Base-by-base conservation (phyloP, 768 basidiomycete species). In the Myochromella boudieri region DNA sequence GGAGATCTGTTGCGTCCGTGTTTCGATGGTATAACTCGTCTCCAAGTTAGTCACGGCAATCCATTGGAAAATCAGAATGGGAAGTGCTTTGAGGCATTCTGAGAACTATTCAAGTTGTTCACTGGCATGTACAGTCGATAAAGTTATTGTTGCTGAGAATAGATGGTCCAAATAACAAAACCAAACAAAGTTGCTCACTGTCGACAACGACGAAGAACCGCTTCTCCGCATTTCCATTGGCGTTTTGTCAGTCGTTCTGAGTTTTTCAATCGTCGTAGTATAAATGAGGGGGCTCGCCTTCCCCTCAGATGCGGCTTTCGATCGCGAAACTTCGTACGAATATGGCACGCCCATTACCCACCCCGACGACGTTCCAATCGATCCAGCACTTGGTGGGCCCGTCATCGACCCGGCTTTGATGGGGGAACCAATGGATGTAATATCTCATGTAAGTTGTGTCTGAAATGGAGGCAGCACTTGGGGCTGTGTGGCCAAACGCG, bases 341-440 rank as follows among this genome's bases (percentile, higher is more conserved):
- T 70, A 75, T 57, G 77, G 76, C 56, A 82, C 82, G 11, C 80
- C 82, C 53, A 68, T 69, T 62, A 76, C 72, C 71, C 74, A 70
- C 68, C 67, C 64, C 62, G 76, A 81, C 71, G 76, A 80, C 67
- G 85, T 90, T 65, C 85, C 86, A 55, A 89, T 90, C 73, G 87
- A 91, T 80, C 88, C 88, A 58, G 82, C 80, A 32, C 80, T 89
- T 53, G 76, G 68, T 38, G 75, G 62, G 26, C 64, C 72, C 17
- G 60, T 71, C 52, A 77, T 82, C 54, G 82, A 81, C 70, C 79
- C 80, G 21, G 69, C 70, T 48, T 66, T 82, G 42, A 65, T 76
- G 52, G 53, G 54, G 20, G 63, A 61, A 44, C 51, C 52, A 8
- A 50, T 49, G 22, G 57, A 52, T 45, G 56, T 60, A 25, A 39